Base-by-base conservation (phyloP, 352 stramenopile species). In the Globisporangium takayamanum region DNA sequence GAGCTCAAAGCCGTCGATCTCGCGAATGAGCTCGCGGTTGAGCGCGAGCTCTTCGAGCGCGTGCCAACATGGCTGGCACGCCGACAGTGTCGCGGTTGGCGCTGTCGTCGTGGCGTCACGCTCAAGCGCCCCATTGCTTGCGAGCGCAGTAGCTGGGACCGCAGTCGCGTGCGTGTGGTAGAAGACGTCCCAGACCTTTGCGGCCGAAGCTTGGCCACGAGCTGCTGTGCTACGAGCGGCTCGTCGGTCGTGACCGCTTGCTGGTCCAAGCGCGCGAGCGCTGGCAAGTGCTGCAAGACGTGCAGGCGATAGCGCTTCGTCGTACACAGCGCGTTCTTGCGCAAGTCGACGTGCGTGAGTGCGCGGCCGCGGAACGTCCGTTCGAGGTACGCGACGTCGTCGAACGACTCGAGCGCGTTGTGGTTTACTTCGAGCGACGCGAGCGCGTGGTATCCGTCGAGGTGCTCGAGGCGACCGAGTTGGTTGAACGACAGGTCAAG, bases 401-500 rank as follows among this genome's bases (percentile, higher is more conserved):
- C 70, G 45, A 92, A 87, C 1, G 53, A 63, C 11, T 63, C 55
- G 20, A 95, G 72, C n/a, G 78, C 61, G 54, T 95, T 95, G 49
- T 83, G 69, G 15, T 74, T 85, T 7, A 80, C 47, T 53, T 92
- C 78, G 2, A 95, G 59, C 30, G 64, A 60, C 0, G 72, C 30
- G 3, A 95, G 64, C 14, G 18, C 36, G 5, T 41, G 33, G 3
- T 89, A 60, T 3, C 58, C 42, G 2, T 78, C 68, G 11, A 92
- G 39, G 28, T 89, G 58, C 12, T 68, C 74, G 1, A 94, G 55
- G 16, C 56, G 59, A 1, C 54, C 8, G 6, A 95, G 60, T 1
- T 76, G 70, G 51, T 95, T 95, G 56, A 75, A 84, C 2, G 80
- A 87, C 5, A 95, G 58, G 20, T 95, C 84, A 11, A 95, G 66